Evolutionary conservation across 1,139 yeast species (phyloP), one percentile per base, ranked within the genome.

Genomic region (Protomyces arabidopsidicola): DNA sequence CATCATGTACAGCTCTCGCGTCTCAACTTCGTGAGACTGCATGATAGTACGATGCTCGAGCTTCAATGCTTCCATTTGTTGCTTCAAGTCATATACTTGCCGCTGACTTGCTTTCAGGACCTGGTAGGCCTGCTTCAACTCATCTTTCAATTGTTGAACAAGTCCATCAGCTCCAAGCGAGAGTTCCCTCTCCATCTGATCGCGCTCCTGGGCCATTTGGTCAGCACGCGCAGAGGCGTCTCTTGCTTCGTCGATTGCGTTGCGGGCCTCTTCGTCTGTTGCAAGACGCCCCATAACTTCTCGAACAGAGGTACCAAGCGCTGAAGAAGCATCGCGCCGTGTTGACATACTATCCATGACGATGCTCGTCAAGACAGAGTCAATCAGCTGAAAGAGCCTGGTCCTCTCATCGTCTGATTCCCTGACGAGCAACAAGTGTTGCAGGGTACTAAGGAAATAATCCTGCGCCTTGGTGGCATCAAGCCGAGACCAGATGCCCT

Each of bases 181-280:
- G 52, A 91, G 78, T 73, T 89, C 88, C 63, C 84, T 79, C 24
- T 86, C 82, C 76, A 91, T 80, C 55, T 85, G 86, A 70, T 90
- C 97, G 64, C 95, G 81, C 73, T 91, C 97, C 0, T 95, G 95
- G 51, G 84, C 81, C 6, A 95, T 88, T 70, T 87, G 90, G 70
- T 88, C 95, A 0, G 89, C 88, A 52, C 81, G 79, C 70, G 83
- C 85, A 55, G 83, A 82, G 53, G 86, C 81, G 35, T 82, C 85
- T 68, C 85, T 85, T 18, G 87, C 85, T 69, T 91, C 97, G 55
- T 81, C 75, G 63, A 87, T 78, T 0, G 97, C 96, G 65, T 86
- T 81, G 63, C 88, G 79, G 22, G 96, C 97, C 74, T 87, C 88
- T 67, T 90, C 97, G 74, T 93, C 98, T 0, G 97, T 89, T 69